Conservation (phyloP, 2,329 filamentous ascomycete genomes). For the Microdochium trichocladiopsis region DNA sequence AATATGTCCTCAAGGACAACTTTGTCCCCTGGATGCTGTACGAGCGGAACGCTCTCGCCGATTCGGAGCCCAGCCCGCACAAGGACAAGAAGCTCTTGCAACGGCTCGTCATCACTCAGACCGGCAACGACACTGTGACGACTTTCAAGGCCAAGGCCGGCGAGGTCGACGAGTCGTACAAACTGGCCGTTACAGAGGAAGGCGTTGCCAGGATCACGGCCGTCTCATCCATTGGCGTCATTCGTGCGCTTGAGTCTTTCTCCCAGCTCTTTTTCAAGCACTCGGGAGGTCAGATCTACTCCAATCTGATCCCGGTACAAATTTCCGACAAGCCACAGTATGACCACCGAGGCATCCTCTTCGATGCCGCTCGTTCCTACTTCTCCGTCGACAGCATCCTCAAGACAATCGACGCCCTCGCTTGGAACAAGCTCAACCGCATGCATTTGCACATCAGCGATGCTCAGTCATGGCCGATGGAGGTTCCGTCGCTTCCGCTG, state of each 20-base stretch:
- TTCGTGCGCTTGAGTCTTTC: conserved; percentile 70
- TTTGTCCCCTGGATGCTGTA: conserved; percentile 77
- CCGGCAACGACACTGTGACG: conserved; percentile 39
- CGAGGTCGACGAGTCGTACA: conserved; percentile 70
- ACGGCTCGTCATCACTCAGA: conserved; percentile 57
- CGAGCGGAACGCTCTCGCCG: conserved; percentile 44
- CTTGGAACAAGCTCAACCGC: conserved; percentile 78
- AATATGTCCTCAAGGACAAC: conserved; percentile 58
- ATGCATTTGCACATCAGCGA: conserved; percentile 79
- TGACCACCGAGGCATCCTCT: conserved; percentile 68
- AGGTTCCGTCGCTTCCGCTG: conserved; percentile 67
- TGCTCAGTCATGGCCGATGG: conserved; percentile 78
- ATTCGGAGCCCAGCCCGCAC: conserved; percentile 54
- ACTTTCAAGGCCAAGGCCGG: conserved; percentile 55
- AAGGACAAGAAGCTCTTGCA: conserved; percentile 42
- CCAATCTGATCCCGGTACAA: conserved; percentile 58
- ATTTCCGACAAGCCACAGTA: conserved; percentile 72
- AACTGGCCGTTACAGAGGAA: conserved; percentile 47
- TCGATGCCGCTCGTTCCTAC: conserved; percentile 71
- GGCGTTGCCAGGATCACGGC: conserved; percentile 59
- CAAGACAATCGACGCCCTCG: conserved; percentile 67
- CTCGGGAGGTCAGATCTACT: conserved; percentile 57
- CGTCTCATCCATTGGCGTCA: conserved; percentile 59
- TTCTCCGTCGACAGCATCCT: conserved; percentile 62
- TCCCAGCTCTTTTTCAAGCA: conserved; percentile 74